Base-by-base conservation (phyloP, 306 rosid species). In the Glycine tomentella region DNA sequence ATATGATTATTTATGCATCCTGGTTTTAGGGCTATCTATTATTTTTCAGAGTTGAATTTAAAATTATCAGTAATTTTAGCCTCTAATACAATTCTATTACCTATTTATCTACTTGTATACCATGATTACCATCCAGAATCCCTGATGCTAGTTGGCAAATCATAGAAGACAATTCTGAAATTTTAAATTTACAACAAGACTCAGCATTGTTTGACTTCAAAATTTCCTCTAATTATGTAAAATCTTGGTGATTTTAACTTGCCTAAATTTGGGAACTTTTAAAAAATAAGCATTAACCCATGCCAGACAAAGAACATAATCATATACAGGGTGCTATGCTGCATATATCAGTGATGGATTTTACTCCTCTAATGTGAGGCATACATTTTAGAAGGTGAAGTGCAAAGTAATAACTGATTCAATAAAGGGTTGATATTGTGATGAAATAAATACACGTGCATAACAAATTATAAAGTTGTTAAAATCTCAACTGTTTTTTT, bases 341-440 rank as follows among this genome's bases (percentile, higher is more conserved):
- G 75, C 78, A 67, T 63, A 57, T 81, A 72, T 57, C 50, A 40
- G 3, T 50, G 64, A 20, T 69, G 40, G 40, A 69, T 69, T 69
- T 69, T 40, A 68, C 36, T 45, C 74, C 56, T 69, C 40, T 69
- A 69, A 17, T 10, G 8, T 17, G 40, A 69, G 74, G 56, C 40
- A 44, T 46, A 17, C 40, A 46, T 5, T 17, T 45, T 69, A 17
- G 74, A 46, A 45, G 56, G 40, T 69, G 49, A 46, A 45, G 2
- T 45, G 8, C n/a, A 44, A 68, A 16, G 34, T 68, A 44, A 68
- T 44, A 15, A 16, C 53, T 4, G 34, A 4, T 67, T 67, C 72
- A 67, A 16, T 44, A 8, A 42, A 16, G 9, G 72, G n/a, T 44
- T 67, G n/a, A 67, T 49, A 67, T 67, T 44, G 72, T 67, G 72